Evolutionary conservation across 2,329 filamentous ascomycete species (phyloP).

Genomic region (Aspergillus sp.): DNA sequence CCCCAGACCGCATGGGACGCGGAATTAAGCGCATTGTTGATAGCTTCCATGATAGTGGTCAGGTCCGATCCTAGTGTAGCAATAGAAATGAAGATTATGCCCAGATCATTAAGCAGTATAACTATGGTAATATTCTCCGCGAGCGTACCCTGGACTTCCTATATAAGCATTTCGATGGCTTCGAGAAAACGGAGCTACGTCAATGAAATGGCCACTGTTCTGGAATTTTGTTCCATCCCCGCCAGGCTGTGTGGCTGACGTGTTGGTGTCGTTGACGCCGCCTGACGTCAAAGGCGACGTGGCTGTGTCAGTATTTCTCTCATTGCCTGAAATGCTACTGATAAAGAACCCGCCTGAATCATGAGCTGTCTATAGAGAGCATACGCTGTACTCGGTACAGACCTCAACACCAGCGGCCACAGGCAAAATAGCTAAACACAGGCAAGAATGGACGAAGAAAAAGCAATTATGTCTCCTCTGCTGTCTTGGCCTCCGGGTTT

Average conservation of each 20-base stretch:
- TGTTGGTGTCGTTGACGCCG: too few species aligned
- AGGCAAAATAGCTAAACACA: background rate
- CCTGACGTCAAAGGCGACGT: too few species aligned
- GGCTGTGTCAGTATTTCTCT: too few species aligned
- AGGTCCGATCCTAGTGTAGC: background rate
- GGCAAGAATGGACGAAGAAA: background rate
- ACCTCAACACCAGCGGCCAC: background rate
- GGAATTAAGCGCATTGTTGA: constrained; percentile 46
- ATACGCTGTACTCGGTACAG: background rate
- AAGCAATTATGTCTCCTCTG: constrained; percentile 8
- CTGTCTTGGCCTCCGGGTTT: constrained; percentile 29
- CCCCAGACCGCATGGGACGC: constrained; percentile 46
- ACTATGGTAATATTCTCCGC: too few species aligned
- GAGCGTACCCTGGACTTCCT: too few species aligned
- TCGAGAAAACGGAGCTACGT: too few species aligned
- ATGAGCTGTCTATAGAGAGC: too few species aligned
- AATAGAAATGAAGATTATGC: background rate
- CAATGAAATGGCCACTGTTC: too few species aligned
- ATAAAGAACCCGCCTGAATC: too few species aligned
- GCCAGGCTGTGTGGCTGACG: background rate
- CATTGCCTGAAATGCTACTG: too few species aligned
- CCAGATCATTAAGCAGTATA: background rate
- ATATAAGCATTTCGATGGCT: too few species aligned
- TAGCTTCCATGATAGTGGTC: constrained; percentile 51
- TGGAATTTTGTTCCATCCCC: too few species aligned